These are phyloP conservation scores for Inga laurina DNA, from an alignment of 306 rosid genomes.

Conservation along the genomic window DNA sequence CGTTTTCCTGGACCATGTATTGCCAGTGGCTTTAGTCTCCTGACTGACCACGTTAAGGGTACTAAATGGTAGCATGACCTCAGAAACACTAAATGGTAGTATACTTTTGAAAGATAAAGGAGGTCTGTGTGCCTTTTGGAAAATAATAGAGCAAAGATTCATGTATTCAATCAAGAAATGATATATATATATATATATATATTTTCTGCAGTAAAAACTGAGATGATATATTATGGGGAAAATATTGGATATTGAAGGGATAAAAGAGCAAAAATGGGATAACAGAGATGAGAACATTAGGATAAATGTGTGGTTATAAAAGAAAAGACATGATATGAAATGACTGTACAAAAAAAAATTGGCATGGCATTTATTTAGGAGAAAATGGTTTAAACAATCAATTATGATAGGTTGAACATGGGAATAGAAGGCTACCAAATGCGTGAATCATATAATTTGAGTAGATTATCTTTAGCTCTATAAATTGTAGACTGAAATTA, in stretches of 20 bases:
- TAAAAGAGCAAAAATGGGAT: not conserved
- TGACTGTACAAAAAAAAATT: not conserved
- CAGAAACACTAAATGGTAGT: too few species aligned
- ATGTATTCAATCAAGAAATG: not conserved
- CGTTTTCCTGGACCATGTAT: not conserved
- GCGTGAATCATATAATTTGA: not conserved
- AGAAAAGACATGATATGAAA: not conserved
- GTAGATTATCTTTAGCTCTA: not conserved
- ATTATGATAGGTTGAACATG: not conserved
- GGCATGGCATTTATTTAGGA: not conserved
- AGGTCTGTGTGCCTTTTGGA: not conserved
- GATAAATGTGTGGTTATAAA: not conserved
- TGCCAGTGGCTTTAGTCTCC: not conserved
- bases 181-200: too few species aligned
- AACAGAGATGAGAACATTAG: not conserved
- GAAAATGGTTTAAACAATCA: not conserved
- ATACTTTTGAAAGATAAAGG: not conserved
- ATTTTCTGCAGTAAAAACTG: not conserved
- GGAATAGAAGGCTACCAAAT: not conserved
- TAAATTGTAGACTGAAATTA: not conserved
- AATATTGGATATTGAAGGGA: not conserved
- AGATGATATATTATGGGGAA: not conserved
- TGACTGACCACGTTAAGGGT: not conserved
- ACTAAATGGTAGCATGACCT: too few species aligned
- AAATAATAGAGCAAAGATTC: not conserved